Percentiles rank a stretch among this genome's conserved stretches.
These are phyloP conservation scores for Solanum paucissectum DNA, from an alignment of 257 asterid species.

Conservation along the genomic window DNA sequence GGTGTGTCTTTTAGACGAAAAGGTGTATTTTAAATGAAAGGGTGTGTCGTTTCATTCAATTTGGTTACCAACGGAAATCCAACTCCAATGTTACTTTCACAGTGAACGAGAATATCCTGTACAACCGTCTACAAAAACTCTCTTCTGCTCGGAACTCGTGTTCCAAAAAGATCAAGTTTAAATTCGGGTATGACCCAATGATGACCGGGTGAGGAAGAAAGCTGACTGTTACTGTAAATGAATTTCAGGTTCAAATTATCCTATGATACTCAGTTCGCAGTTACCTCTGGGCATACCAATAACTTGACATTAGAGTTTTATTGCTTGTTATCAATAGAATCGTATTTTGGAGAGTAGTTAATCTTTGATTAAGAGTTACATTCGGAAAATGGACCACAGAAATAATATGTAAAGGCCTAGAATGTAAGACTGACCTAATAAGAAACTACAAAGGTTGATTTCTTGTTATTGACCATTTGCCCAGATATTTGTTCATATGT, in stretches of 20 bases:
- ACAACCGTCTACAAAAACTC: background rate
- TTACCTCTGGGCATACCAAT: background rate
- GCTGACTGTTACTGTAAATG: slow-evolving; percentile 79
- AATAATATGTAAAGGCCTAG: too few species aligned
- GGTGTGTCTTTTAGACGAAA: background rate
- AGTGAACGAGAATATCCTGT: background rate
- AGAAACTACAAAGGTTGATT: background rate
- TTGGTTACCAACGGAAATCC: background rate
- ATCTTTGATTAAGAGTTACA: too few species aligned
- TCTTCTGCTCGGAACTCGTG: background rate
- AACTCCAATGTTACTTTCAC: background rate
- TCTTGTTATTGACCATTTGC: background rate
- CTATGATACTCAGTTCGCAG: background rate
- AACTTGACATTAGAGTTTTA: background rate
- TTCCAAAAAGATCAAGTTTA: background rate
- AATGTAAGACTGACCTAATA: background rate
- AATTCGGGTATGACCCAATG: too few species aligned
- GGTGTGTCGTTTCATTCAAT: background rate
- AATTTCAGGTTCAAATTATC: background rate
- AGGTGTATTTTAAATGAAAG: background rate
- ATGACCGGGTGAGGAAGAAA: too few species aligned
- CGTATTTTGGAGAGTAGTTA: too few species aligned
- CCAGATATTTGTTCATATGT: background rate
- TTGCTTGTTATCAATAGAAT: background rate
- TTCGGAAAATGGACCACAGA: too few species aligned